Evolutionary conservation across 192 early-diverging fungal genomes (phyloP).

Genomic region (Backusella mclennaniae): DNA sequence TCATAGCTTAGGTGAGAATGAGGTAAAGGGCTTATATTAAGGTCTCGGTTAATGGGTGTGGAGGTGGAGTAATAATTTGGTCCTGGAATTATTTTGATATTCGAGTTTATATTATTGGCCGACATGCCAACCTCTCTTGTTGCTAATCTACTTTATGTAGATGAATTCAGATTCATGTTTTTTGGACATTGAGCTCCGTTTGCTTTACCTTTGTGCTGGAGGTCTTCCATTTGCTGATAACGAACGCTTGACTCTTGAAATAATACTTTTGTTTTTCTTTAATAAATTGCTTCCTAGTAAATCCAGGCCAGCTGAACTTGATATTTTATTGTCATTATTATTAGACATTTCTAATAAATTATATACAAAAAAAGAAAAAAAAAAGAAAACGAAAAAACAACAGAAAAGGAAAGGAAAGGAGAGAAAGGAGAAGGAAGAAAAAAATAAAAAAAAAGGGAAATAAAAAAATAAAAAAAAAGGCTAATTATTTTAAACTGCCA

Average conservation of each 20-base stretch:
- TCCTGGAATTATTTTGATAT: not conserved
- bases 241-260: constrained; percentile 10
- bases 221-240: constrained; percentile 10
- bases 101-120: not conserved
- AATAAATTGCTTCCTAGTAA: not conserved
- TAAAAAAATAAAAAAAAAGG: not conserved
- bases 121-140: not conserved
- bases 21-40: not conserved
- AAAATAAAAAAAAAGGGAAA: not conserved
- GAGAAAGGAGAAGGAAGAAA: not conserved
- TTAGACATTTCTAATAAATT: not conserved
- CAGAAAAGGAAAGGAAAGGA: not conserved
- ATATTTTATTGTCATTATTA: not conserved
- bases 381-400: not conserved
- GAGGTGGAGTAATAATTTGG: not conserved
- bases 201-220: not conserved
- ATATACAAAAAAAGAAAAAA: not conserved
- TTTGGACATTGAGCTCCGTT: not conserved
- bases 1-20: not conserved
- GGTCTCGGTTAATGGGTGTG: not conserved
- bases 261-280: constrained; percentile 12
- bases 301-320: constrained; percentile 6
- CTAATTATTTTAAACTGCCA: not conserved
- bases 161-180: not conserved
- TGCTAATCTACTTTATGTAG: not conserved